Conservation (phyloP, 208 protist genomes). For the Acanthamoeba divionensis region DNA sequence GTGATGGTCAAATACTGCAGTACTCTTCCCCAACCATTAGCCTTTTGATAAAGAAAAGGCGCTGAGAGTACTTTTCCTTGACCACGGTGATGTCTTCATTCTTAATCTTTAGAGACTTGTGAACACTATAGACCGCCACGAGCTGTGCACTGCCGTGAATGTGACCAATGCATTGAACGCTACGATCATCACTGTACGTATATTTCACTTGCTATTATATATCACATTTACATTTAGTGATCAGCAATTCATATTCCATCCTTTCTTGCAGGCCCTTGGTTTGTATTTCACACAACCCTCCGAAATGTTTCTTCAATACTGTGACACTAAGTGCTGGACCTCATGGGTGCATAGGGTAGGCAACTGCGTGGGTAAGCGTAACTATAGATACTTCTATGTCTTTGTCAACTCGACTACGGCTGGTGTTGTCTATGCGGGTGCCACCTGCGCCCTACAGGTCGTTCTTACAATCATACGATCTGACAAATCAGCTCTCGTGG, state of each 20-base stretch:
- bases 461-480: neutral
- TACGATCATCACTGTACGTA: constrained; percentile 39
- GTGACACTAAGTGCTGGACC: neutral
- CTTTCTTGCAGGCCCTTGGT: constrained; percentile 11
- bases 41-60: neutral
- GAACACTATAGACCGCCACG: constrained; percentile 6
- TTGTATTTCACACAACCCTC: neutral
- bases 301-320: neutral
- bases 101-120: neutral
- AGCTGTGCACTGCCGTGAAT: neutral
- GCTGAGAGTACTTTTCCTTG: neutral
- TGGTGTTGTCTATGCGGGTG: neutral
- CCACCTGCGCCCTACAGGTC: neutral
- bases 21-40: neutral
- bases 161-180: constrained; percentile 23
- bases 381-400: constrained; percentile 43
- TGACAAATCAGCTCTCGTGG: neutral
- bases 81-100: neutral
- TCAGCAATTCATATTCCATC: neutral
- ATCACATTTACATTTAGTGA: neutral
- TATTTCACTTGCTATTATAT: neutral
- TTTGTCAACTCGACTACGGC: neutral
- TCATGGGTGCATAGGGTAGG: neutral
- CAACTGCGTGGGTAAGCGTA: constrained; percentile 39
- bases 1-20: constrained; percentile 33